phyloP scores from a whole-genome alignment of 2,329 filamentous ascomycete species.

The Epichloe hybrida region DNA sequence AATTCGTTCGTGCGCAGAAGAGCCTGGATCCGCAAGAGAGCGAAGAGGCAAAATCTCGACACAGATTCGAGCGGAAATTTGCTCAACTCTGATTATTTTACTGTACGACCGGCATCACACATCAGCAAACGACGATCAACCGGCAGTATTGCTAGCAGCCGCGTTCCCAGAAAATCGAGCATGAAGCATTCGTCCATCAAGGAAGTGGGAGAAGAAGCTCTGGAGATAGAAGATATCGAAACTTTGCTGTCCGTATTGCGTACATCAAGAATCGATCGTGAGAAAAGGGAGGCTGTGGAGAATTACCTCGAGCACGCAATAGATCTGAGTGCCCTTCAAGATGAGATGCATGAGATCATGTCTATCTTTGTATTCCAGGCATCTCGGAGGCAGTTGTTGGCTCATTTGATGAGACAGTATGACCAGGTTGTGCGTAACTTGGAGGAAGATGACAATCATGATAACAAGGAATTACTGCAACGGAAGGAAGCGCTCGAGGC shows the following conservation, averaged over 20 bases:
- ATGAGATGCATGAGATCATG: constrained; percentile 78
- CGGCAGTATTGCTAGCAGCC: constrained; percentile 21
- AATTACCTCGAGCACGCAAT: constrained; percentile 69
- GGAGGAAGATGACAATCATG: constrained; percentile 25
- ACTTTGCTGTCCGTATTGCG: constrained; percentile 57
- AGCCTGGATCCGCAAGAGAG: constrained; percentile 72
- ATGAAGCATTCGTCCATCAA: constrained; percentile 22
- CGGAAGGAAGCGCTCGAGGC: constrained; percentile 56
- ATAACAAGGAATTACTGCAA: constrained; percentile 17
- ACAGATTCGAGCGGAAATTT: constrained; percentile 44
- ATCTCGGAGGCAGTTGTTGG: constrained; percentile 64
- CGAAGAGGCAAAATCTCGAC: constrained; percentile 40
- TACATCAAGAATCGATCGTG: constrained; percentile 66
- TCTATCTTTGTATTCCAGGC: constrained; percentile 77
- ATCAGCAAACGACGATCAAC: constrained; percentile 13
- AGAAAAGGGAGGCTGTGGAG: constrained; percentile 74
- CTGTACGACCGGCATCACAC: constrained; percentile 46
- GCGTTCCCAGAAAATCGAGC: constrained; percentile 23
- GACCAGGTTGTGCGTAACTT: constrained; percentile 26
- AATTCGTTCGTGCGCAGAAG: constrained; percentile 87
- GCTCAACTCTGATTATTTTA: constrained; percentile 69
- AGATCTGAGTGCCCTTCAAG: constrained; percentile 61
- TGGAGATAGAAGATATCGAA: constrained; percentile 47
- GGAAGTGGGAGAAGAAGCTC: constrained; percentile 42
- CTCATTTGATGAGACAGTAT: constrained; percentile 49